Percentiles rank a stretch among this genome's conserved stretches.
Conservation (phyloP, 2,329 filamentous ascomycete genomes). For the Cladophialophora bantiana region DNA sequence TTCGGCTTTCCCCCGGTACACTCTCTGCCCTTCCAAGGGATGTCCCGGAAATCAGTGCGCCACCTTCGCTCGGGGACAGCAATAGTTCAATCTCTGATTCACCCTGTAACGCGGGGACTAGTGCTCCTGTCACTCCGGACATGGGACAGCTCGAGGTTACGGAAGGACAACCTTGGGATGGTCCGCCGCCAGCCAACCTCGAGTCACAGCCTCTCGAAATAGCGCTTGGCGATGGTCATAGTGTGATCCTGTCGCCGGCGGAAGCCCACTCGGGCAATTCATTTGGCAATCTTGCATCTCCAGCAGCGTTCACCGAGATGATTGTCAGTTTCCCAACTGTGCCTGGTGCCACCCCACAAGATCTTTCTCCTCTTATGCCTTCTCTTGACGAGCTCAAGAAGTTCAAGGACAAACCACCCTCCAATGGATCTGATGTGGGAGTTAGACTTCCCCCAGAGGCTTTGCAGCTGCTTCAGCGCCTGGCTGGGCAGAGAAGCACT, state of each 20-base stretch:
- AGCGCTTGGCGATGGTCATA: conserved; percentile 48
- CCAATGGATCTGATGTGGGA: conserved; percentile 54
- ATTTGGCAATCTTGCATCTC: conserved; percentile 29
- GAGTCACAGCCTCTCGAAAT: conserved; percentile 36
- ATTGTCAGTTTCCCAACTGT: conserved; percentile 51
- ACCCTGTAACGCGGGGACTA: conserved; percentile 66
- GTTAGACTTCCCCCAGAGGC: conserved; percentile 80
- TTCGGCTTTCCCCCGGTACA: conserved; percentile 77
- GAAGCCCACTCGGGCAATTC: conserved; percentile 35
- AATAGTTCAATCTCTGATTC: conserved; percentile 88
- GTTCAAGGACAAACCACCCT: conserved; percentile 24
- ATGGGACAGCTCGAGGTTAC: conserved; percentile 52
- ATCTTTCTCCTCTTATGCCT: conserved; percentile 39
- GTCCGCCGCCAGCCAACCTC: conserved; percentile 17
- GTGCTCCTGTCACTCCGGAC: conserved; percentile 83
- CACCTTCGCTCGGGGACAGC: conserved; percentile 82
- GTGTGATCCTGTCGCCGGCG: conserved; percentile 38
- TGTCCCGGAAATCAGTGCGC: conserved; percentile 76
- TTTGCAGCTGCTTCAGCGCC: conserved; percentile 78
- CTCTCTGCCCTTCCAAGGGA: conserved; percentile 74
- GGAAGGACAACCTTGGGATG: conserved; percentile 35
- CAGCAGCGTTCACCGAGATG: conserved; percentile 66
- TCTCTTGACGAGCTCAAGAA: conserved; percentile 33
- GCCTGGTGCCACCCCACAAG: conserved; percentile 42
- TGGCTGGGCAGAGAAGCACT: conserved; percentile 62